Evolutionary conservation across 768 basidiomycete genomes (phyloP).

Genomic region (Leccinellum albellum): DNA sequence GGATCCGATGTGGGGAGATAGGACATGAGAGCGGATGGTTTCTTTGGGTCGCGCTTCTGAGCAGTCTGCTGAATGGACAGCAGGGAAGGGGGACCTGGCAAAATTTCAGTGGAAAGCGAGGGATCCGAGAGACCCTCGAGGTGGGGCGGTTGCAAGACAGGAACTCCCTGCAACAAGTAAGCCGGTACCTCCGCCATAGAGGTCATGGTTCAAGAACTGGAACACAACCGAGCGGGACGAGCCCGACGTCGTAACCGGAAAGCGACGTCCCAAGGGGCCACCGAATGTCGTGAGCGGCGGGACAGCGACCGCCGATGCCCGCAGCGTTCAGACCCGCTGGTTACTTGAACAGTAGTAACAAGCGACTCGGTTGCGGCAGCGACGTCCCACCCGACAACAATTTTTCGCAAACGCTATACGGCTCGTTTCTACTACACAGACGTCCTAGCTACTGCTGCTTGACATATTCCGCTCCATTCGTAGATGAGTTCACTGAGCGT

Average conservation of each 20-base stretch:
- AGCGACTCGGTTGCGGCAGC: slow-evolving; percentile 21
- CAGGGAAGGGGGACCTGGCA: slow-evolving; percentile 82
- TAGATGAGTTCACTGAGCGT: neutral
- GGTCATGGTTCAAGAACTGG: slow-evolving; percentile 50
- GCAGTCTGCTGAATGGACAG: slow-evolving; percentile 65
- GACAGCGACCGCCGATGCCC: slow-evolving; percentile 13
- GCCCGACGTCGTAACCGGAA: slow-evolving; percentile 18
- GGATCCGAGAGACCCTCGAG: slow-evolving; percentile 70
- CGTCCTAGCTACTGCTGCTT: slow-evolving; percentile 16
- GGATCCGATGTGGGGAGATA: slow-evolving; percentile 84
- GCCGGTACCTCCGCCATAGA: slow-evolving; percentile 66
- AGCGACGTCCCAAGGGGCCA: slow-evolving; percentile 14
- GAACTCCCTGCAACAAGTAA: slow-evolving; percentile 69
- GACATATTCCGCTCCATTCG: neutral
- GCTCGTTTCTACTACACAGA: slow-evolving; percentile 2
- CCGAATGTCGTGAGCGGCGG: slow-evolving; percentile 22
- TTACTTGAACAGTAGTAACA: slow-evolving; percentile 12
- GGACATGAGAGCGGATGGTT: slow-evolving; percentile 63
- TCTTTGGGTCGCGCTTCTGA: slow-evolving; percentile 78
- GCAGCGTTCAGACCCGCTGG: slow-evolving; percentile 18
- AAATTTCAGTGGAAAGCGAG: slow-evolving; percentile 81
- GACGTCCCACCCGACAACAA: slow-evolving; percentile 20
- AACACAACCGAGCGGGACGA: slow-evolving; percentile 19
- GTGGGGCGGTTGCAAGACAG: slow-evolving; percentile 72
- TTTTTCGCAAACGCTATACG: slow-evolving; percentile 20